Evolutionary conservation across 1,284 basidiomycete genomes (phyloP).

Genomic region (Cutaneotrichosporon dermatis): DNA sequence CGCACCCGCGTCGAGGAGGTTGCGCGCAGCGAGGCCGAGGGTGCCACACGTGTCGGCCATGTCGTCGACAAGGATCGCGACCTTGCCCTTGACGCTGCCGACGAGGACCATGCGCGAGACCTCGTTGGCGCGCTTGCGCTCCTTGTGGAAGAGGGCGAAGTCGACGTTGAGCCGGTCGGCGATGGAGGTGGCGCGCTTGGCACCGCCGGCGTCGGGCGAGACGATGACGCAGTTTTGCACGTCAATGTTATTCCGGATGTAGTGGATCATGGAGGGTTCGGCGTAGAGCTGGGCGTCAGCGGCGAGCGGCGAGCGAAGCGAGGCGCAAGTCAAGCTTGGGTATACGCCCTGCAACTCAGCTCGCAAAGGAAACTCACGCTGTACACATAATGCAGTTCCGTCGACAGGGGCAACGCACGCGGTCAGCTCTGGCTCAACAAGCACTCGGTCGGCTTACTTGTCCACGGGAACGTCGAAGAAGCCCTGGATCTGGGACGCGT

Average conservation of each 20-base stretch:
- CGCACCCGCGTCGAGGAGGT: conserved; percentile 87
- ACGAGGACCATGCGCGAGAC: conserved; percentile 99
- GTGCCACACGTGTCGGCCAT: conserved; percentile 99
- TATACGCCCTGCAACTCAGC: no score
- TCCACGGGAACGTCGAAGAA: conserved; percentile 99
- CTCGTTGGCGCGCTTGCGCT: conserved; percentile 98
- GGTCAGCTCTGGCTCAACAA: no score
- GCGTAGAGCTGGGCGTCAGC: conserved; percentile 64
- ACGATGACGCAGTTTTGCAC: conserved; percentile 89
- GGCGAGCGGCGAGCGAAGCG: background rate
- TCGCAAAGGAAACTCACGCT: conserved; percentile 19
- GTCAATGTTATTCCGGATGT: conserved; percentile 88
- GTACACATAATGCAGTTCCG: background rate
- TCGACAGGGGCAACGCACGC: no score
- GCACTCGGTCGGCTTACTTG: conserved; percentile 64
- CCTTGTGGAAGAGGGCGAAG: conserved; percentile 99
- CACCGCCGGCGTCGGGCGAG: conserved; percentile 96
- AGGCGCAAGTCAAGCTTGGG: no score
- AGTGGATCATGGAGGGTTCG: conserved; percentile 92
- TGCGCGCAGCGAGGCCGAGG: conserved; percentile 83
- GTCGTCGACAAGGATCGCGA: conserved; percentile 97
- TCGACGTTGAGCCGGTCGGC: conserved; percentile 95
- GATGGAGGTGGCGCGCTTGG: conserved; percentile 95
- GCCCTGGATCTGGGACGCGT: conserved; percentile 97
- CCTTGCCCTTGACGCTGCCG: conserved; percentile 86